A percentile compares a stretch with the other conserved stretches of the same genome.
phyloP scores from a whole-genome alignment of 768 basidiomycete genomes.

The Rhizopogon sp. region DNA sequence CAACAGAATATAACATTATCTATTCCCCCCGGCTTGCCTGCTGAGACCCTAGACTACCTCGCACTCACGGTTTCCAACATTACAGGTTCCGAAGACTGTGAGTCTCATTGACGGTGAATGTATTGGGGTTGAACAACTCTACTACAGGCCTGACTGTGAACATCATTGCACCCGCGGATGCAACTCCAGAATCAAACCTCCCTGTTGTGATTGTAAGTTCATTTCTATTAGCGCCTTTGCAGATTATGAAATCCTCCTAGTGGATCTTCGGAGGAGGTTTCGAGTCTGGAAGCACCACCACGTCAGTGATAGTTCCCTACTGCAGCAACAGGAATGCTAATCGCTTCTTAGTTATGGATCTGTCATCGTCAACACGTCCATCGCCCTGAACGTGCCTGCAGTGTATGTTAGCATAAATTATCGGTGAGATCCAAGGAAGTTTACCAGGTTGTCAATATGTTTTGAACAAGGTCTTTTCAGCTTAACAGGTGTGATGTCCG shows the following conservation, averaged over 20 bases:
- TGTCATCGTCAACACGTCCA: slow-evolving; percentile 18
- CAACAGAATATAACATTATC: slow-evolving; percentile 26
- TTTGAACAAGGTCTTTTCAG: slow-evolving; percentile 1
- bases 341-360: slow-evolving; percentile 9
- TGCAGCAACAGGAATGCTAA: not conserved
- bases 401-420: slow-evolving; percentile 29
- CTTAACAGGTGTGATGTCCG: slow-evolving; percentile 4
- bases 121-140: not conserved
- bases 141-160: slow-evolving; percentile 46
- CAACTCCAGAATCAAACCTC: slow-evolving; percentile 37
- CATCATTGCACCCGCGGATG: slow-evolving; percentile 39
- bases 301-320: slow-evolving; percentile 1
- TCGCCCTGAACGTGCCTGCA: too few relatives aligned
- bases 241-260: slow-evolving; percentile 9
- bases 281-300: slow-evolving; percentile 19
- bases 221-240: not conserved
- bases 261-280: slow-evolving; percentile 34
- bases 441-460: not conserved
- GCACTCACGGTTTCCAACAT: slow-evolving; percentile 26
- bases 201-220: slow-evolving; percentile 49
- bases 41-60: slow-evolving; percentile 14
- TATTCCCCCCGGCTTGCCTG: slow-evolving; percentile 7
- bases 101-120: slow-evolving; percentile 8
- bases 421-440: slow-evolving; percentile 21
- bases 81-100: slow-evolving; percentile 44